Evolutionary conservation across 331 rosid species (phyloP), one percentile per base, ranked within the genome.

Genomic region (Malus hybrid): DNA sequence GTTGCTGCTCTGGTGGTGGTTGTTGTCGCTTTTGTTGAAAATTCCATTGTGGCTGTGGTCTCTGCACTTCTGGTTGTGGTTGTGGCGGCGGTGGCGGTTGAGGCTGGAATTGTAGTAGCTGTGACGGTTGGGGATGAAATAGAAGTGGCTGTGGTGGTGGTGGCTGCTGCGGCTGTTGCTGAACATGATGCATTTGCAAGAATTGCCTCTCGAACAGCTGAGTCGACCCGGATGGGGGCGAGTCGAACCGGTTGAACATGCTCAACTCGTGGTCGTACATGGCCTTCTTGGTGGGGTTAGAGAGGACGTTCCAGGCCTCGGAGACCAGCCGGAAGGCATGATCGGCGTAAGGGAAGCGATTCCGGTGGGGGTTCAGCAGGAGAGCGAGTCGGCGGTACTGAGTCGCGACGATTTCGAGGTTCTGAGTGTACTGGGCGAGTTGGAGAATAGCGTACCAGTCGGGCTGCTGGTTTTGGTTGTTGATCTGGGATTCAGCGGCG

Each of bases 281-380:
- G 3, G 90, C 80, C 65, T 89, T 94, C 73, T 82, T 87, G n/a
- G 78, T 32, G 0, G 90, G 88, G 72, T 89, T 84, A 0, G 93
- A 90, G 24, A 94, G 89, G 3, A 92, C 84, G 22, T 86, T 63
- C 99, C 99, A 94, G 1, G 97, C 96, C 52, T 94, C 99, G 18
- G 85, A 76, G 28, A 94, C 85, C 29, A 92, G 93, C 5, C 86
- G 59, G 56, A 92, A 92, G 24, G 99, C 97, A 1, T 92, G 87
- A 18, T 72, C 83, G 14, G 99, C 80, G 67, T 57, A 87, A 7
- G 96, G 86, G 2, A 89, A 81, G 3, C 87, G 92, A 61, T 90
- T 91, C 5, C 82, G 80, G 39, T 85, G 80, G 9, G 97, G 97
- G 81, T 87, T 89, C 14, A 94, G 93, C 24, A 91, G 88, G 8